Evolutionary conservation across 768 basidiomycete genomes (phyloP).

Genomic region (Boletus vermiculosoides): DNA sequence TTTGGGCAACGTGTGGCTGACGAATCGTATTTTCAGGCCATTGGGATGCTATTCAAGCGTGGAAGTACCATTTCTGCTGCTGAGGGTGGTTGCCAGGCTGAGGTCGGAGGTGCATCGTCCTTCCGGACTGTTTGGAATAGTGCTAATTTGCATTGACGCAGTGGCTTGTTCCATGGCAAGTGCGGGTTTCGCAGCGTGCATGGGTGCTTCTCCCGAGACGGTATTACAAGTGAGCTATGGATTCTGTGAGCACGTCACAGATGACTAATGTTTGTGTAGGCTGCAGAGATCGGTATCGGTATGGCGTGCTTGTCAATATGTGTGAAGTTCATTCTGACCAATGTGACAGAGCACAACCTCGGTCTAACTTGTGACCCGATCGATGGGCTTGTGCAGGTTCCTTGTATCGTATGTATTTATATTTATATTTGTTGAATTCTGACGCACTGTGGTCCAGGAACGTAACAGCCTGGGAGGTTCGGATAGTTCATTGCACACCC

Average conservation of each 20-base stretch:
- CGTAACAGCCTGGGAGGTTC: constrained; percentile 83
- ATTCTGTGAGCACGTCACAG: background rate
- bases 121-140: background rate
- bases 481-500: constrained; percentile 9
- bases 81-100: constrained; percentile 93
- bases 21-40: constrained; percentile 47
- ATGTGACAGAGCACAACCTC: constrained; percentile 67
- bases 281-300: constrained; percentile 92
- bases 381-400: constrained; percentile 90
- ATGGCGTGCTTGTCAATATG: constrained; percentile 14
- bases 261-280: constrained; percentile 35
- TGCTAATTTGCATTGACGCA: constrained; percentile 20
- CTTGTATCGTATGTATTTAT: constrained; percentile 70
- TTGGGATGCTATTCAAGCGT: constrained; percentile 96
- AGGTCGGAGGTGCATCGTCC: constrained; percentile 72
- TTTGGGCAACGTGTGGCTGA: constrained; percentile 1
- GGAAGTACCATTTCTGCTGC: constrained; percentile 97
- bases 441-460: constrained; percentile 44
- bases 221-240: constrained; percentile 59
- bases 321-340: constrained; percentile 3
- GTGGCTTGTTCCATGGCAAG: constrained; percentile 97
- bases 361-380: constrained; percentile 94
- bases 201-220: constrained; percentile 87
- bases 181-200: constrained; percentile 90
- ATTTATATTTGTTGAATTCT: constrained; percentile 1